Conservation (phyloP, 2,329 filamentous ascomycete genomes). For the Trichoderma atrobrunneum region DNA sequence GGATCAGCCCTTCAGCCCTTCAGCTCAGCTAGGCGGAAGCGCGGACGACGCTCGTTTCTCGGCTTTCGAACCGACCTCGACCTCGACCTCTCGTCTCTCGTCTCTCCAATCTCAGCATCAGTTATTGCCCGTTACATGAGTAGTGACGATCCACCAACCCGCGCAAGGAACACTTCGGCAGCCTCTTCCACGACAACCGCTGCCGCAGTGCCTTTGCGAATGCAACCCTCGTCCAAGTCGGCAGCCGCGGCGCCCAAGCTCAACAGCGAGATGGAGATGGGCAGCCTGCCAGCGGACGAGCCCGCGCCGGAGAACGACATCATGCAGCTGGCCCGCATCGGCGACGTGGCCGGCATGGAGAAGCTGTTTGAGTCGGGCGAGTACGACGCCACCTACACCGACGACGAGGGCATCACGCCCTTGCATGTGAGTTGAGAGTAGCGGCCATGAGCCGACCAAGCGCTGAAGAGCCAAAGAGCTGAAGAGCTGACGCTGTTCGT, state of each 20-base stretch:
- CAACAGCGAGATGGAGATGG: slow-evolving; percentile 57
- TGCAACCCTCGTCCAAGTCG: slow-evolving; percentile 55
- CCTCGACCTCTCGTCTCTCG: background rate
- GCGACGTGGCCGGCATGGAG: slow-evolving; percentile 83
- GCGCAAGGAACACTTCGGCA: slow-evolving; percentile 35
- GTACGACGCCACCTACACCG: slow-evolving; percentile 76
- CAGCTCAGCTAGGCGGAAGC: background rate
- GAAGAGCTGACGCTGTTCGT: slow-evolving; percentile 26
- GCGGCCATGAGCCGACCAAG: background rate
- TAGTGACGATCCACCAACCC: slow-evolving; percentile 37
- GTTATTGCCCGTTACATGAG: slow-evolving; percentile 36
- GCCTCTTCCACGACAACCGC: slow-evolving; percentile 36
- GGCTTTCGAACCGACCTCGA: background rate
- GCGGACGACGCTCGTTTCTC: background rate
- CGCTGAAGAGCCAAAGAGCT: background rate
- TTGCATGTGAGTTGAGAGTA: slow-evolving; percentile 69
- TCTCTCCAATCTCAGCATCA: background rate
- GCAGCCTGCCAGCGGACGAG: slow-evolving; percentile 44
- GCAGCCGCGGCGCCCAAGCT: slow-evolving; percentile 53
- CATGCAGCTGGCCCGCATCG: slow-evolving; percentile 90
- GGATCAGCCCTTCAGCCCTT: slow-evolving; percentile 1
- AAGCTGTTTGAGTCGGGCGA: slow-evolving; percentile 82
- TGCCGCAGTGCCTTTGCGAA: slow-evolving; percentile 33
- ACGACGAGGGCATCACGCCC: slow-evolving; percentile 92
- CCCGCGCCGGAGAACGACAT: slow-evolving; percentile 65